Evolutionary conservation across 768 basidiomycete species (phyloP).

Genomic region (Tricholoma flavovirens): DNA sequence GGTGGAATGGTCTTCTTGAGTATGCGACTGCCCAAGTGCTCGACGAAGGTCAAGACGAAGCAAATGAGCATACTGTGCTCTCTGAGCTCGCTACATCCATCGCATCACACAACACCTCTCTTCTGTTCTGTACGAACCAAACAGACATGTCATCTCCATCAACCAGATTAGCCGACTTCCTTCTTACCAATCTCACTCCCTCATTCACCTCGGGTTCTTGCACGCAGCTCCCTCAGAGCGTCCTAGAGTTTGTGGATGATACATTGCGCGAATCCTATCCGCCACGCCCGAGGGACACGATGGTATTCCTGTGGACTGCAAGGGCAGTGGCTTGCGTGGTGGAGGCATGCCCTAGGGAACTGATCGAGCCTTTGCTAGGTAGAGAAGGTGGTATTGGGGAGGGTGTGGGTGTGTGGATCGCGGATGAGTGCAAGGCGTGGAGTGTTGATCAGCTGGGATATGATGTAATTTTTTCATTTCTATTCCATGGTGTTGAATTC

Average conservation of each 20-base stretch:
- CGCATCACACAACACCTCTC: conserved; percentile 4
- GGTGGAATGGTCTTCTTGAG: conserved; percentile 57
- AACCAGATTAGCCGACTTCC: conserved; percentile 54
- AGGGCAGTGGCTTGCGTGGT: conserved; percentile 49
- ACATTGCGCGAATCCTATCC: conserved; percentile 62
- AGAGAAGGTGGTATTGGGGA: conserved; percentile 35
- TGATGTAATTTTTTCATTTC: conserved; percentile 49
- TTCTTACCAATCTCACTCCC: conserved; percentile 47
- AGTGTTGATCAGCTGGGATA: conserved; percentile 48
- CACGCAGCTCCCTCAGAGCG: conserved; percentile 42
- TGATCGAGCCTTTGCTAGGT: conserved; percentile 41
- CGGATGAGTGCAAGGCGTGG: conserved; percentile 50
- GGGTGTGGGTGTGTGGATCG: conserved; percentile 55
- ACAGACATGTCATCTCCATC: conserved; percentile 35
- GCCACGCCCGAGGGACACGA: conserved; percentile 47
- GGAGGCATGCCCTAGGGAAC: conserved; percentile 48
- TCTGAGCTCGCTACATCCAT: conserved; percentile 50
- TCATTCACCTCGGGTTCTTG: conserved; percentile 27
- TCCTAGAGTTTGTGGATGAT: conserved; percentile 58
- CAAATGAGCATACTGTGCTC: conserved; percentile 47
- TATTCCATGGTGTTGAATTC: neutral
- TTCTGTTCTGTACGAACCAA: conserved; percentile 11
- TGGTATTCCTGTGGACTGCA: conserved; percentile 57
- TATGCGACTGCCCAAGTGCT: conserved; percentile 49
- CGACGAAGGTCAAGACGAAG: conserved; percentile 40